Evolutionary conservation across 2,329 filamentous ascomycete species (phyloP), one percentile per base, ranked within the genome.

Genomic region (Ophiostoma himal-ulmi): DNA sequence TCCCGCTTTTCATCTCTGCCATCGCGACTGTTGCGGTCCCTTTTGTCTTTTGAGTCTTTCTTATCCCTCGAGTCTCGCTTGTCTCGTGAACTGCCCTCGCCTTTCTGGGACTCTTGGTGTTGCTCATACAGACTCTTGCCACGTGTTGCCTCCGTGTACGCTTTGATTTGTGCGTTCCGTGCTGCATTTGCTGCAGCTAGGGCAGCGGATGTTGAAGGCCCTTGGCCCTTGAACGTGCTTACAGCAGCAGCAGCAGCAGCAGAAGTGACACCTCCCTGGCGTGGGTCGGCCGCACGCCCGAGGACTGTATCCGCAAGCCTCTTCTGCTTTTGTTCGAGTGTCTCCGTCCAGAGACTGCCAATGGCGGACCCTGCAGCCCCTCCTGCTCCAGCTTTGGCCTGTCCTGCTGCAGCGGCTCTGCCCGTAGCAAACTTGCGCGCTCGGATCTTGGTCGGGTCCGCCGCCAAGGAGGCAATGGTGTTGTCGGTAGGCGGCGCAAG

Each of bases 311-410:
- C 89, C 75, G 91, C 89, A 30, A 97, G 80, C 54, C 92, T 85
- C 78, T 90, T 89, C 71, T 91, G 87, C 79, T 96, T 96, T 80
- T 97, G 87, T 77, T 94, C 91, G 0, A 93, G 91, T 10, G 93
- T 97, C 79, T 98, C 94, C 0, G 92, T 94, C 94, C 94, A 98
- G 62, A 94, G 88, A 30, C 87, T 88, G 76, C 86, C 85, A 65
- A 92, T 84, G 10, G 76, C 78, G 11, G 75, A 75, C n/a, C 77
- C 64, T 0, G 76, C 73, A 11, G 74, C 75, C 2, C 73, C 72
- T 10, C 71, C 69, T 10, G 84, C 84, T 73, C 60, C 66, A 2
- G 44, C 54, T 0, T 60, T 13, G 11, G 75, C 72, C 0, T 75
- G 69, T 0, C 78, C 75, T 4, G 71, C 73, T 4, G 78, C 77